Percentiles rank a stretch among this genome's conserved stretches.
Conservation (phyloP, 352 stramenopile genomes). For the Phytophthora boehmeriae region DNA sequence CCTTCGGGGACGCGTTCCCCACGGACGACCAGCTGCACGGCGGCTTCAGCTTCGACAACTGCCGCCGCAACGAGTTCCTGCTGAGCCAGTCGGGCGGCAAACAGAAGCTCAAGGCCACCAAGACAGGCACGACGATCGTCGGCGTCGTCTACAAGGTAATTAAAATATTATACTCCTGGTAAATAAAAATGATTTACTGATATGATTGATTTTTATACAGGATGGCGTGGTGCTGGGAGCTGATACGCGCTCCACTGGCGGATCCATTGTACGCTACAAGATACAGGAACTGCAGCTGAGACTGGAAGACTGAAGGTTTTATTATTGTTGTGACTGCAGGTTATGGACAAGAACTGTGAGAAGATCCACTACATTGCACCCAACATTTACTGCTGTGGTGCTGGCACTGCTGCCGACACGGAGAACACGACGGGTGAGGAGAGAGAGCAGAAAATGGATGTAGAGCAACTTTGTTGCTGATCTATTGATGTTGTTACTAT, state of each 20-base stretch:
- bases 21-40: conserved; percentile 59
- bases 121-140: conserved; percentile 98
- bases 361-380: conserved; percentile 99
- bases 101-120: conserved; percentile 81
- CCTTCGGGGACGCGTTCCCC: conserved; percentile 75
- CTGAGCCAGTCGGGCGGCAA: conserved; percentile 54
- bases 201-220: conserved; percentile 24
- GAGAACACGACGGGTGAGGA: conserved; percentile 86
- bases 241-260: conserved; percentile 97
- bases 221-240: conserved; percentile 97
- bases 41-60: conserved; percentile 94
- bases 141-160: conserved; percentile 94
- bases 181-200: background rate
- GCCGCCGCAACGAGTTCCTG: conserved; percentile 92
- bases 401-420: conserved; percentile 97
- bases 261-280: conserved; percentile 69
- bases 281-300: background rate
- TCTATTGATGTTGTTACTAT: background rate
- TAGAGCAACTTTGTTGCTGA: background rate
- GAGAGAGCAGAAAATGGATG: conserved; percentile 8
- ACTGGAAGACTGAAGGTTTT: background rate
- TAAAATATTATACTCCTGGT: background rate
- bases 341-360: conserved; percentile 99
- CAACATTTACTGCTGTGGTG: conserved; percentile 99
- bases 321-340: conserved; percentile 27